phyloP scores from a whole-genome alignment of 371 early-diverging fungal species.

The Mortierella sp. region DNA sequence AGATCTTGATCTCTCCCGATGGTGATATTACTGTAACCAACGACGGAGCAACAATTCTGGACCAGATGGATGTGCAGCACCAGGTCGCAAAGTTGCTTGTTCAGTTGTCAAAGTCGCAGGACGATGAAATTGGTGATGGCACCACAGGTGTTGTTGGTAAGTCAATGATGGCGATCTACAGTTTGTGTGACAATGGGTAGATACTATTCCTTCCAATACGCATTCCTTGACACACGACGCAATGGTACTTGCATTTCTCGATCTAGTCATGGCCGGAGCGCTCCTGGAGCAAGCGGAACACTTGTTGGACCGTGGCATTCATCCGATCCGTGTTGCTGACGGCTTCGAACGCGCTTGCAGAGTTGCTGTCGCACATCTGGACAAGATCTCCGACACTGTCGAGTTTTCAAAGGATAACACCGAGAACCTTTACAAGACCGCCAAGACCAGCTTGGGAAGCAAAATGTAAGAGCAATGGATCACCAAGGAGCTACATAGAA shows the following conservation, averaged over 20 bases:
- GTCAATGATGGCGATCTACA: slow-evolving; percentile 15
- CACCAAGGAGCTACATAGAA: not conserved
- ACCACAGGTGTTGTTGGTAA: slow-evolving; percentile 99
- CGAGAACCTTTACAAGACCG: slow-evolving; percentile 93
- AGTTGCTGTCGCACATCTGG: slow-evolving; percentile 92
- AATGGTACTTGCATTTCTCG: not conserved
- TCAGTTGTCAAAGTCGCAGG: slow-evolving; percentile 98
- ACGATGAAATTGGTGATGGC: slow-evolving; percentile 99
- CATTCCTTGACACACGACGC: not conserved
- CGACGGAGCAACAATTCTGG: slow-evolving; percentile 99
- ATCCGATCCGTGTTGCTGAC: slow-evolving; percentile 99
- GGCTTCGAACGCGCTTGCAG: slow-evolving; percentile 98
- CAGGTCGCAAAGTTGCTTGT: slow-evolving; percentile 99
- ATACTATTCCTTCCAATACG: not conserved
- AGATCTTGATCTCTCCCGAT: slow-evolving; percentile 99
- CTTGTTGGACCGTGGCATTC: slow-evolving; percentile 97
- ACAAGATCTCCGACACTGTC: slow-evolving; percentile 92
- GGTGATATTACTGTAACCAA: slow-evolving; percentile 99
- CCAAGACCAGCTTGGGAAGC: slow-evolving; percentile 97
- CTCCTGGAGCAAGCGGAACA: slow-evolving; percentile 97
- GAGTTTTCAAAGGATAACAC: slow-evolving; percentile 87
- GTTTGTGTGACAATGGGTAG: not conserved
- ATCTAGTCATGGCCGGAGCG: slow-evolving; percentile 96
- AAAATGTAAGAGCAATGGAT: slow-evolving; percentile 87
- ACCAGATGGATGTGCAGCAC: slow-evolving; percentile 99